Evolutionary conservation across 2,329 filamentous ascomycete species (phyloP).

Genomic region (Sporothrix dimorphospora): DNA sequence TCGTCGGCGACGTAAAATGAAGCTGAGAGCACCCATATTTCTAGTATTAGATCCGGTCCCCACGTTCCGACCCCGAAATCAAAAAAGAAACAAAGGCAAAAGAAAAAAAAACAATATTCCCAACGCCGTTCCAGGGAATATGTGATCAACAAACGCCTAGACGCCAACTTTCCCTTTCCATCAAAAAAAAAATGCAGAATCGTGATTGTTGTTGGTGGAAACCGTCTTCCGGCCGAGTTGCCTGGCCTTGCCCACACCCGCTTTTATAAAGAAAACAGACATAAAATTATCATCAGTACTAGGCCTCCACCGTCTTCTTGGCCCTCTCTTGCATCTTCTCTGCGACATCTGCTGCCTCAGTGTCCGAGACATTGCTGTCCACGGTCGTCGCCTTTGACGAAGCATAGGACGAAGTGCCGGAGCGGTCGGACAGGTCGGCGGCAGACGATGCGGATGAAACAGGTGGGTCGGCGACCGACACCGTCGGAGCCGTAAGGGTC

Average conservation of each 20-base stretch:
- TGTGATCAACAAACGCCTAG: not conserved
- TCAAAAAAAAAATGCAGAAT: not conserved
- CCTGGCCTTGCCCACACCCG: not conserved
- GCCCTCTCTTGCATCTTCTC: not conserved
- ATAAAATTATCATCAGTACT: not conserved
- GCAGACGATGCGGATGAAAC: slow-evolving; percentile 13
- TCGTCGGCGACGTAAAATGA: not conserved
- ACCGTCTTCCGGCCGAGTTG: not conserved
- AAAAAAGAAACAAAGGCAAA: not conserved
- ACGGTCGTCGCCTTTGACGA: slow-evolving; percentile 23
- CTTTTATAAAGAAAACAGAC: slow-evolving; percentile 20
- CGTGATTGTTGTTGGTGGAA: not conserved
- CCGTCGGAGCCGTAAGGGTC: not conserved
- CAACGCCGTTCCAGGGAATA: not conserved
- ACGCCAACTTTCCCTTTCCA: not conserved
- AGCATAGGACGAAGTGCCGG: not conserved
- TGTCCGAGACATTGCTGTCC: slow-evolving; percentile 15
- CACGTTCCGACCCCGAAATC: not conserved
- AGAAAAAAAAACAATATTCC: not conserved
- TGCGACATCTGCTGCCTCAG: not conserved
- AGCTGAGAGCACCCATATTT: not conserved
- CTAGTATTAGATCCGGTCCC: not conserved
- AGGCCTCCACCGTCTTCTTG: not conserved
- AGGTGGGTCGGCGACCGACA: not conserved
- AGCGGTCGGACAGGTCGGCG: slow-evolving; percentile 26